Percentiles rank a stretch among this genome's conserved stretches.
These are phyloP conservation scores for Plasmodiophora brassicae DNA, from an alignment of 208 protist genomes.

Conservation along the genomic window DNA sequence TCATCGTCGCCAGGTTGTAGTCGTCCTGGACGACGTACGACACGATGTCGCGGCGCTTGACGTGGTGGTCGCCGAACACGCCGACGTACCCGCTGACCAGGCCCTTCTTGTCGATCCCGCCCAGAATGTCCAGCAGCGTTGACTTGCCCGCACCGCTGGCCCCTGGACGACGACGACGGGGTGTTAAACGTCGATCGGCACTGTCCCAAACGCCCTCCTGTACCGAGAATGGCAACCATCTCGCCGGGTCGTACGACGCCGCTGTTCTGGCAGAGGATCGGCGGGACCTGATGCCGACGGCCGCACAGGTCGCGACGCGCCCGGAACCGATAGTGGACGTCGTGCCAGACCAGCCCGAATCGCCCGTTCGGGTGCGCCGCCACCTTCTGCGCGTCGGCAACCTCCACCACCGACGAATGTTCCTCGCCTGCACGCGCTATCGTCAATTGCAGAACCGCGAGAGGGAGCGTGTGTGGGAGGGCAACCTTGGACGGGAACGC, in stretches of 20 bases:
- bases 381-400: no score
- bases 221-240: conserved; percentile 16
- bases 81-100: neutral
- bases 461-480: no score
- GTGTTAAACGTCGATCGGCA: neutral
- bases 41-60: neutral
- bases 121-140: conserved; percentile 19
- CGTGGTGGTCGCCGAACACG: neutral
- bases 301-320: neutral
- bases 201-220: no score
- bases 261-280: neutral
- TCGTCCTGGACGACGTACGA: conserved; percentile 25
- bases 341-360: neutral
- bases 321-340: neutral
- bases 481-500: no score
- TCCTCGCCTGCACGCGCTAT: no score
- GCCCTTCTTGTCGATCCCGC: conserved; percentile 33
- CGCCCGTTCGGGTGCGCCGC: neutral
- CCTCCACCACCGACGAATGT: no score
- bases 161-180: neutral
- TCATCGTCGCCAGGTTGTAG: conserved; percentile 18
- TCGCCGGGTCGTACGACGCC: neutral
- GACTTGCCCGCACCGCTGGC: conserved; percentile 10
- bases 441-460: no score
- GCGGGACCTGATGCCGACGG: neutral